These are phyloP conservation scores for Parascedosporium putredinis DNA, from an alignment of 2,329 filamentous ascomycete species.

Conservation along the genomic window DNA sequence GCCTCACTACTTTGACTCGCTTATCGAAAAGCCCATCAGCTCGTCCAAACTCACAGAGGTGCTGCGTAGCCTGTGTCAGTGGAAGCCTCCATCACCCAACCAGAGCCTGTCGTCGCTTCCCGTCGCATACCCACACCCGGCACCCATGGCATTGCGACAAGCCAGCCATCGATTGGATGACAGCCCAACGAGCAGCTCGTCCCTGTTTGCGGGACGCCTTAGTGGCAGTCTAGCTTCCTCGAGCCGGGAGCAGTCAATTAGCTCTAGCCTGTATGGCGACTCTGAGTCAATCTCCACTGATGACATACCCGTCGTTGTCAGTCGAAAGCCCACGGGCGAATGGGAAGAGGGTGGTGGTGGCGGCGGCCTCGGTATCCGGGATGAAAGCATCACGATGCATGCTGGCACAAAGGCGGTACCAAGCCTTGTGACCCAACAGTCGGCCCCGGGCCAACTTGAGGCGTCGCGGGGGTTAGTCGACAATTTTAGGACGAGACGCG, in stretches of 20 bases:
- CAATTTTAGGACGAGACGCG: conserved; percentile 62
- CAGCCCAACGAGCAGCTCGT: conserved; percentile 74
- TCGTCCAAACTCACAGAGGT: conserved; percentile 84
- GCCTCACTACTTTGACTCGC: conserved; percentile 87
- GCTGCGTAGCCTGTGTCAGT: conserved; percentile 78
- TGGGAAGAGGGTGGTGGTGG: conserved; percentile 61
- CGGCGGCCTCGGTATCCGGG: conserved; percentile 66
- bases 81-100: conserved; percentile 63
- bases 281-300: conserved; percentile 69
- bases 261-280: conserved; percentile 80
- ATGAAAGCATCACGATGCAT: conserved; percentile 37
- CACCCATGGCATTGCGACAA: conserved; percentile 56
- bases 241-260: conserved; percentile 80
- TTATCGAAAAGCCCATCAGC: conserved; percentile 95
- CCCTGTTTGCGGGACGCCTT: conserved; percentile 56
- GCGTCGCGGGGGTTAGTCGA: conserved; percentile 56
- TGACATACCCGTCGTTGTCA: conserved; percentile 66
- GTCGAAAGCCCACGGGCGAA: conserved; percentile 62
- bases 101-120: conserved; percentile 31
- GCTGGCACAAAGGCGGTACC: conserved; percentile 32
- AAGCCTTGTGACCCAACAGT: conserved; percentile 49
- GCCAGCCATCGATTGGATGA: conserved; percentile 58
- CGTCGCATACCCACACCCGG: conserved; percentile 37
- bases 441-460: conserved; percentile 53
- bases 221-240: conserved; percentile 68